Percentiles rank a stretch among this genome's conserved stretches.
phyloP scores from a whole-genome alignment of 2,329 filamentous ascomycete genomes.

The Emericellopsis cladophorae region DNA sequence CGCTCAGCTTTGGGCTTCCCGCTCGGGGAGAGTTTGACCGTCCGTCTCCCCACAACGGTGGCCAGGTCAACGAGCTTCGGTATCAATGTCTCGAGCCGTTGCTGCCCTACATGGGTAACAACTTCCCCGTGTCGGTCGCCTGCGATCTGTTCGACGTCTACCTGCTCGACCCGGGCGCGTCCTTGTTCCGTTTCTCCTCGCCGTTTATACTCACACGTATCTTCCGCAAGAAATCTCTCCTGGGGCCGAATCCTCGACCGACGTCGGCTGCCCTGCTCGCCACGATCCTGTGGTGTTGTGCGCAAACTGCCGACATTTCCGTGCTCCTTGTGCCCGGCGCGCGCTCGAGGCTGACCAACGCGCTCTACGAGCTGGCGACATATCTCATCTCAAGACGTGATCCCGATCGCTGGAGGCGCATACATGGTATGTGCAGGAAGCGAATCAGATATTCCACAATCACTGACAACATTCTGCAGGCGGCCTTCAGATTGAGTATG shows the following conservation, averaged over 20 bases:
- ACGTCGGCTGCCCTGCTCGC: slow-evolving; percentile 30
- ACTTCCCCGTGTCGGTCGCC: slow-evolving; percentile 25
- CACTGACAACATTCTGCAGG: slow-evolving; percentile 8
- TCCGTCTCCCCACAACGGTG: slow-evolving; percentile 2
- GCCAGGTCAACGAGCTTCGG: slow-evolving; percentile 8
- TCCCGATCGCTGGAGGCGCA: slow-evolving; percentile 22
- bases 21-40: background rate
- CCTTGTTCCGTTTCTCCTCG: slow-evolving; percentile 28
- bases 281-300: slow-evolving; percentile 33
- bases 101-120: slow-evolving; percentile 21
- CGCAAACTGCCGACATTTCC: slow-evolving; percentile 31
- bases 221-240: slow-evolving; percentile 28
- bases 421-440: no score
- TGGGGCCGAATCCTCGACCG: slow-evolving; percentile 24
- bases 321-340: slow-evolving; percentile 26
- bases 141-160: slow-evolving; percentile 35
- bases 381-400: slow-evolving; percentile 20
- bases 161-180: slow-evolving; percentile 28
- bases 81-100: slow-evolving; percentile 27
- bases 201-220: slow-evolving; percentile 34
- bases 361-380: slow-evolving; percentile 21
- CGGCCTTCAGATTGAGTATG: slow-evolving; percentile 18
- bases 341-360: slow-evolving; percentile 23
- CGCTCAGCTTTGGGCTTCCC: background rate
- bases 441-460: no score